Conservation (phyloP, 1,139 yeast species). For the Hemisphaericaspora xylanilytica region DNA sequence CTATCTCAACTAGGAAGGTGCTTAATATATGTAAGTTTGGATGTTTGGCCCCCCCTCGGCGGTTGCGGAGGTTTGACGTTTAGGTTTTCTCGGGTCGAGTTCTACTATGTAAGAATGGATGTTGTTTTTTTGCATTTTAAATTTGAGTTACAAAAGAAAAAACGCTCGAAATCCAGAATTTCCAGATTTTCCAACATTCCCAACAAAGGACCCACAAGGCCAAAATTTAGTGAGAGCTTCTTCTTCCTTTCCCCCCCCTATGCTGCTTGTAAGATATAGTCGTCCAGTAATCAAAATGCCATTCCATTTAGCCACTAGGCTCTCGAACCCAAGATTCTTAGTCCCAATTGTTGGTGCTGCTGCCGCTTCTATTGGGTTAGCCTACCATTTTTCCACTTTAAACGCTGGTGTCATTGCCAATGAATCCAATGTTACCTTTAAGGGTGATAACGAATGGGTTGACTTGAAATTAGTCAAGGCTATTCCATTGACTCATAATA, state of each 20-base stretch:
- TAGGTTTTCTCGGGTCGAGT: too few species aligned
- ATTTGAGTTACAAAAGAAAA: too few species aligned
- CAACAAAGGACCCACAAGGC: too few species aligned
- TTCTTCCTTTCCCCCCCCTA: not conserved
- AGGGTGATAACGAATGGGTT: constrained; percentile 74
- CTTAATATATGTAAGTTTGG: too few species aligned
- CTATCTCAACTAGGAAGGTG: too few species aligned
- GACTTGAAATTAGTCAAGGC: constrained; percentile 68
- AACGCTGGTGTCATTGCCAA: constrained; percentile 13
- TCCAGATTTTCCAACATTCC: too few species aligned
- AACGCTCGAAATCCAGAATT: too few species aligned
- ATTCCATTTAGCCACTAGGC: constrained; percentile 9
- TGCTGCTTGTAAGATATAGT: not conserved
- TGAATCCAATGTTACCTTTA: constrained; percentile 58
- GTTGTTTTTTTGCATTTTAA: too few species aligned
- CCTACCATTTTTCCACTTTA: constrained; percentile 42
- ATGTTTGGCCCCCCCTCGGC: too few species aligned
- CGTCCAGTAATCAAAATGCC: not conserved
- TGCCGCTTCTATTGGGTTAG: constrained; percentile 54
- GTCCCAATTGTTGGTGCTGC: constrained; percentile 41
- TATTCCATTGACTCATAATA: constrained; percentile 57
- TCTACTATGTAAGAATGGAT: too few species aligned
- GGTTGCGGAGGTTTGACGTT: too few species aligned
- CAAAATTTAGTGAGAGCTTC: too few species aligned
- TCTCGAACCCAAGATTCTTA: constrained; percentile 24